Evolutionary conservation across 257 asterid genomes (phyloP).

Genomic region (Linaria vulgaris): DNA sequence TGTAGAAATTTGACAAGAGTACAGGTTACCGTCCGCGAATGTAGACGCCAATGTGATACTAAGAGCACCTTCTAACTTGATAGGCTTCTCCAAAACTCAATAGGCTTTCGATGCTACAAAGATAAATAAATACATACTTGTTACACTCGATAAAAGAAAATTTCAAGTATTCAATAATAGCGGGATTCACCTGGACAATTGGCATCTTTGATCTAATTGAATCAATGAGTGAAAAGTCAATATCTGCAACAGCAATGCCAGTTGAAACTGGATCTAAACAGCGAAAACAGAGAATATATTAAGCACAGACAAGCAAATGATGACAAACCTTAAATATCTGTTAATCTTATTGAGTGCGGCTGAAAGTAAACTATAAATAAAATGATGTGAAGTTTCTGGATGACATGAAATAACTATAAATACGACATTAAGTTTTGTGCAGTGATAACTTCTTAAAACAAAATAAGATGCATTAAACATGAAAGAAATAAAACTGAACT

Average conservation of each 20-base stretch:
- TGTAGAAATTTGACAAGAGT: too few relatives aligned
- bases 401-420: too few relatives aligned
- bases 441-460: too few relatives aligned
- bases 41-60: background rate
- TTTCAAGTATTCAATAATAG: background rate
- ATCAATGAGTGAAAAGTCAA: constrained; percentile 61
- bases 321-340: background rate
- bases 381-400: background rate
- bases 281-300: background rate
- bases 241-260: constrained; percentile 87
- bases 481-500: too few relatives aligned
- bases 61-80: background rate
- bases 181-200: constrained; percentile 40
- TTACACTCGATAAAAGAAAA: background rate
- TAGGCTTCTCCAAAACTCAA: constrained; percentile 57
- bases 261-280: constrained; percentile 64
- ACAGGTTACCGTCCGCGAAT: background rate
- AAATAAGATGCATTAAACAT: too few relatives aligned
- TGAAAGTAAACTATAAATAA: background rate
- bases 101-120: constrained; percentile 70
- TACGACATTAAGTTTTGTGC: too few relatives aligned
- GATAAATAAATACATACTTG: background rate
- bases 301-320: background rate
- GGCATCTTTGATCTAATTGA: constrained; percentile 89
- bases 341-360: background rate